Conservation (phyloP, 2,329 filamentous ascomycete genomes). For the Fusarium odoratissimum region DNA sequence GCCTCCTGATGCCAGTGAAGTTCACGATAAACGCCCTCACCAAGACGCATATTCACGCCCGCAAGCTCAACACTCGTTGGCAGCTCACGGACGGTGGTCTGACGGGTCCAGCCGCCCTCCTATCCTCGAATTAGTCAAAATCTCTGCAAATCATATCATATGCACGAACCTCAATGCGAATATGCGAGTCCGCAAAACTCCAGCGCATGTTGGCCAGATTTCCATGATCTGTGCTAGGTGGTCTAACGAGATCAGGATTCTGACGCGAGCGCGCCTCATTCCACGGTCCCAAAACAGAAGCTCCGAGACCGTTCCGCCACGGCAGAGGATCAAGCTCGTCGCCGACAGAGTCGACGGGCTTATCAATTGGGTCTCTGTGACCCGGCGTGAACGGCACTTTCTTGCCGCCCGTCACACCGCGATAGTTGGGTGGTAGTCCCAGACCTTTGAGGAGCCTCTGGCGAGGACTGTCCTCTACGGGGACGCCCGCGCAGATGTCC, state of each 20-base stretch:
- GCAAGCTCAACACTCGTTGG: constrained; percentile 76
- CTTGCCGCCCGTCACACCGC: constrained; percentile 48
- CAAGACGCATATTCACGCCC: constrained; percentile 82
- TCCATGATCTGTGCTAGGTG: constrained; percentile 79
- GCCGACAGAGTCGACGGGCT: constrained; percentile 69
- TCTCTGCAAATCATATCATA: background rate
- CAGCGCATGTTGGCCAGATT: constrained; percentile 78
- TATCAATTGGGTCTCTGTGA: constrained; percentile 70
- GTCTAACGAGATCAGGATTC: constrained; percentile 77
- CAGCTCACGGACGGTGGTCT: constrained; percentile 76
- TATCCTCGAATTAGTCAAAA: constrained; percentile 47
- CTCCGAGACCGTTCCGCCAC: constrained; percentile 71
- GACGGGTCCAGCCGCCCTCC: constrained; percentile 81
- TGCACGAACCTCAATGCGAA: constrained; percentile 67
- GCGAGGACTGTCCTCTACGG: constrained; percentile 62
- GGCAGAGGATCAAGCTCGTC: constrained; percentile 73
- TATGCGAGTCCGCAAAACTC: constrained; percentile 74
- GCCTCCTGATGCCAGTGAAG: constrained; percentile 86
- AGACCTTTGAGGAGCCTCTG: constrained; percentile 65
- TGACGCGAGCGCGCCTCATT: constrained; percentile 75
- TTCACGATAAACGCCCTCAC: constrained; percentile 78
- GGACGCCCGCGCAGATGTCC: constrained; percentile 32
- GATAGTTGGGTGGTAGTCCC: constrained; percentile 58
- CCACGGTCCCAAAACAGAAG: constrained; percentile 75
- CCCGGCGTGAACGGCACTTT: constrained; percentile 68